These are phyloP conservation scores for Neopestalotiopsis clavispora DNA, from an alignment of 2,329 filamentous ascomycete species.

Conservation along the genomic window DNA sequence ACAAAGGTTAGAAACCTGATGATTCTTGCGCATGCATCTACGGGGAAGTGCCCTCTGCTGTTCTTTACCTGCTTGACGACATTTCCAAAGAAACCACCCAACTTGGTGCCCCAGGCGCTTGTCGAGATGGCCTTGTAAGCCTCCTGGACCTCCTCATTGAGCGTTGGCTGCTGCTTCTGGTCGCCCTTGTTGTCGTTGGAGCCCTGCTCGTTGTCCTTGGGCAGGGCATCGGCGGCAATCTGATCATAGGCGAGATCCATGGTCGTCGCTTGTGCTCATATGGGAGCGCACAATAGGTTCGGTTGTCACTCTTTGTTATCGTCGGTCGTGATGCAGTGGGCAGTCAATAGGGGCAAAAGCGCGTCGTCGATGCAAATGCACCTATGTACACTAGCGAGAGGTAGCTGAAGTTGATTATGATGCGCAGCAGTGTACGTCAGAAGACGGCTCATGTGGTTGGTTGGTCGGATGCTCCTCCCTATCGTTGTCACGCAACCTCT, in stretches of 20 bases:
- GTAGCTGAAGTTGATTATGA: slow-evolving; percentile 11
- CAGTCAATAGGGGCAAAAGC: background rate
- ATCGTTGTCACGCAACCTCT: background rate
- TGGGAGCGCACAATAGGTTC: background rate
- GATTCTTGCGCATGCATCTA: background rate
- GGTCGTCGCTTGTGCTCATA: slow-evolving; percentile 20
- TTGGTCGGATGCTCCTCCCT: slow-evolving; percentile 10
- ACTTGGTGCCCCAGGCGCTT: slow-evolving; percentile 86
- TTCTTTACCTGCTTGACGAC: slow-evolving; percentile 84
- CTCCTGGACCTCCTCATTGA: slow-evolving; percentile 91
- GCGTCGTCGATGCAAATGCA: background rate
- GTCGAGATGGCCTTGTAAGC: slow-evolving; percentile 92
- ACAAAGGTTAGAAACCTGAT: background rate
- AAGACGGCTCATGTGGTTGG: slow-evolving; percentile 12
- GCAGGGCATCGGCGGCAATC: slow-evolving; percentile 82
- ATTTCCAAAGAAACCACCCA: slow-evolving; percentile 87
- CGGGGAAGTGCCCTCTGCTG: too few relatives aligned
- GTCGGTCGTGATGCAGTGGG: background rate
- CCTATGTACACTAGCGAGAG: background rate
- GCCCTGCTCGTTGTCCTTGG: slow-evolving; percentile 60
- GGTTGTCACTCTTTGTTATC: background rate
- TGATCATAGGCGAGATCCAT: slow-evolving; percentile 99
- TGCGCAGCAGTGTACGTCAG: background rate
- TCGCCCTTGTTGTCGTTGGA: slow-evolving; percentile 46
- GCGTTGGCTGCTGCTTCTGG: slow-evolving; percentile 49